Percentiles rank a stretch among this genome's conserved stretches.
phyloP scores from a whole-genome alignment of 805 yeast genomes.

The Wickerhamiella vanderwaltii region DNA sequence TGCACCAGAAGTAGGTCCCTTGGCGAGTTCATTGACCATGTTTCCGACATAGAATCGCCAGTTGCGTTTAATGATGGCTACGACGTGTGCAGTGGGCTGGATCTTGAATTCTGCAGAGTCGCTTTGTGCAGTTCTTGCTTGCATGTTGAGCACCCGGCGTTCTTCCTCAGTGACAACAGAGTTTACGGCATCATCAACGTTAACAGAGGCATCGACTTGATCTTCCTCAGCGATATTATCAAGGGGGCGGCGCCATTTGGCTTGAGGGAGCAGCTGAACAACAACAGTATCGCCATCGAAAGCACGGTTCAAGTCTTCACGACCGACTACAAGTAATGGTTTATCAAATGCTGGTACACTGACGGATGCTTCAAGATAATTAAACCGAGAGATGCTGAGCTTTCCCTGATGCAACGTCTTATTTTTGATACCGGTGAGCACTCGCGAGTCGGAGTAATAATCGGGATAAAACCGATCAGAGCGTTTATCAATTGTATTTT shows the following conservation, averaged over 20 bases:
- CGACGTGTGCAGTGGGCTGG: constrained; percentile 91
- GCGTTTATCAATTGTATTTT: constrained; percentile 44
- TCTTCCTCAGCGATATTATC: constrained; percentile 68
- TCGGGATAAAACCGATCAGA: constrained; percentile 55
- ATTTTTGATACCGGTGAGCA: constrained; percentile 81
- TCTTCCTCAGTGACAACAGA: constrained; percentile 52
- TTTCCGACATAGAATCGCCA: constrained; percentile 98
- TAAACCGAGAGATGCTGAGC: constrained; percentile 69
- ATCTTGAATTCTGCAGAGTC: constrained; percentile 34
- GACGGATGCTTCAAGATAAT: constrained; percentile 77
- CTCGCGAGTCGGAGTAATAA: constrained; percentile 65
- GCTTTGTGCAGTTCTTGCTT: constrained; percentile 44
- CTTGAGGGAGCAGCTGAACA: constrained; percentile 75
- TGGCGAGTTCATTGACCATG: constrained; percentile 57
- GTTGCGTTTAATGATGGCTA: constrained; percentile 75
- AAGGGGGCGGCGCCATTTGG: constrained; percentile 81
- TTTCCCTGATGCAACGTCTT: constrained; percentile 82
- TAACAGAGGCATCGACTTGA: constrained; percentile 41
- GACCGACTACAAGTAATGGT: constrained; percentile 72
- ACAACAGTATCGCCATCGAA: constrained; percentile 88
- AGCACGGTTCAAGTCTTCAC: constrained; percentile 75
- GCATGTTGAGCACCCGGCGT: constrained; percentile 59
- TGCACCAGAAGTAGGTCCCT: constrained; percentile 46
- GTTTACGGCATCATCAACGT: constrained; percentile 35
- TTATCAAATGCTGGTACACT: constrained; percentile 58